Evolutionary conservation across 2,329 filamentous ascomycete species (phyloP), one percentile per base, ranked within the genome.

Genomic region (Lizonia empirigonia): DNA sequence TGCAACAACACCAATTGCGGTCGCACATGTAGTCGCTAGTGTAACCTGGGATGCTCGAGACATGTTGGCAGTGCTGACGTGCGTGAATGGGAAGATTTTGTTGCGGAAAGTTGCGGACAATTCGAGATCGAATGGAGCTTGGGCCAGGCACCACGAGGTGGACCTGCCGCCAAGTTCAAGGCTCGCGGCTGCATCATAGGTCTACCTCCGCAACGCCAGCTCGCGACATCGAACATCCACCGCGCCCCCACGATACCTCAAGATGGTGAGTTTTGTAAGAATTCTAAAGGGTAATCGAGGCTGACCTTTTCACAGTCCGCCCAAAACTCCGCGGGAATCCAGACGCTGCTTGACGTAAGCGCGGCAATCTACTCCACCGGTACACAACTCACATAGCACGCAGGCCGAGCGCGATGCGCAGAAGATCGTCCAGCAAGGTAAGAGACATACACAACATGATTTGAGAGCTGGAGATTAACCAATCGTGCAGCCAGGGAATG

Each of bases 341-440:
- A 97, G 80, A 97, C 93, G 73, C 87, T 99, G 72, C 91, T 99
- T 79, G 94, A 97, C 79, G 94, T 99, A 88, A 70, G 88, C 73
- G 55, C 34, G 53, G 54, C 65, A 65, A 55, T 63, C 67, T 65
- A 64, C 63, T 47, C 41, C 46, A 55, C 40, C 48, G 40, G 44
- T 47, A 49, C 36, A 34, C 55, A 68, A 72, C 75, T 80, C 62
- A 80, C 70, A 57, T 48, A 58, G 32, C 45, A 60, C 47, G 63
- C 64, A 97, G 93, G 92, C 94, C 68, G 94, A 99, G 84, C 89
- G 91, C 77, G 93, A 97, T 77, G 94, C 94, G 56, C 93, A 96
- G 79, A 97, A 97, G 84, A 99, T 99, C 75, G 92, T 99, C 51
- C 93, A 97, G 77, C 91, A 94, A 84, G 90, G 93, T 95, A 76